These are phyloP conservation scores for Malassezia equina DNA, from an alignment of 1,284 basidiomycete species.

Conservation along the genomic window DNA sequence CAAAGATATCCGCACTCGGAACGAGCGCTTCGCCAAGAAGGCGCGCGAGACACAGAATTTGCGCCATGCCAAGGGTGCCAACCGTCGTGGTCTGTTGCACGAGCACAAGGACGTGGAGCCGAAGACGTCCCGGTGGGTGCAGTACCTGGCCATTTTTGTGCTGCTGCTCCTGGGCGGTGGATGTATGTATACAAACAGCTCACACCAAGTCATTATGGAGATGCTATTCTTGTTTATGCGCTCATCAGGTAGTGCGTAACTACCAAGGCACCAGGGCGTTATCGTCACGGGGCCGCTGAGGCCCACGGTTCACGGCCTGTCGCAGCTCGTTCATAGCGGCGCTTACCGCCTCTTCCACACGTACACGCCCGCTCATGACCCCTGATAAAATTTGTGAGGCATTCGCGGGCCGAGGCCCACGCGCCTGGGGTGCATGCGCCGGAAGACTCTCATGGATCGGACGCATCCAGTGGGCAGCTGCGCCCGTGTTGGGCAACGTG, in stretches of 20 bases:
- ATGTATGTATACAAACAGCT: conserved; percentile 9
- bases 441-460: conserved; percentile 39
- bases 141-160: conserved; percentile 10
- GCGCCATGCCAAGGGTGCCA: neutral
- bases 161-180: conserved; percentile 11
- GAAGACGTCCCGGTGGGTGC: neutral
- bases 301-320: neutral
- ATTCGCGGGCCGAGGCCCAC: conserved; percentile 1
- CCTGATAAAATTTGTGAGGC: conserved; percentile 2
- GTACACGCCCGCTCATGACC: conserved; percentile 6
- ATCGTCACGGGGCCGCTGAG: neutral
- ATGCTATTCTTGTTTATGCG: conserved; percentile 7
- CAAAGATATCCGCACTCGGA: conserved; percentile 11
- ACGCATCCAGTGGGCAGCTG: conserved; percentile 41
- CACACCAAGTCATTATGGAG: conserved; percentile 14
- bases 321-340: conserved; percentile 18
- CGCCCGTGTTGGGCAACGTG: conserved; percentile 34
- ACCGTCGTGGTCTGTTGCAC: conserved; percentile 12
- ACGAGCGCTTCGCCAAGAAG: conserved; percentile 9
- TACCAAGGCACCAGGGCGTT: conserved; percentile 2
- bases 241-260: neutral
- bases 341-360: conserved; percentile 17
- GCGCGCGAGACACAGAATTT: conserved; percentile 16
- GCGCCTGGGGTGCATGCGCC: conserved; percentile 1
- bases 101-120: neutral